A percentile compares a stretch with the other conserved stretches of the same genome.
Conservation (phyloP, 225 moss, liverwort and hornwort species). For the Antitrichia curtipendula region DNA sequence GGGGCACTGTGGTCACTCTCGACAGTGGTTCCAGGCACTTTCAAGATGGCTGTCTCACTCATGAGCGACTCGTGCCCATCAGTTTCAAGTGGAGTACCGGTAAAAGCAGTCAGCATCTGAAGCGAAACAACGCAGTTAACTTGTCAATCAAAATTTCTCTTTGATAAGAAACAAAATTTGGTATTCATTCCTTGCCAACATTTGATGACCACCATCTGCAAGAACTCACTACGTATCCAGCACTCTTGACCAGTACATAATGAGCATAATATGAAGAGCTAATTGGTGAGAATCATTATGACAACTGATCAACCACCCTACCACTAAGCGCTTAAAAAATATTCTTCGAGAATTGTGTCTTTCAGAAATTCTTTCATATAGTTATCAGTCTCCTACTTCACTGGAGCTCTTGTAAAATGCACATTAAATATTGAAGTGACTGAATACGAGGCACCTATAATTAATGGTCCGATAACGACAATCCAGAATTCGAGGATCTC, state of each 20-base stretch:
- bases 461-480: neutral
- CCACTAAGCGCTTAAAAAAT: neutral
- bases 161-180: neutral
- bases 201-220: neutral
- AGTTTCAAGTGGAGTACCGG: conserved; percentile 14
- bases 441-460: neutral
- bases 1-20: neutral
- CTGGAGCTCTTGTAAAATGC: neutral
- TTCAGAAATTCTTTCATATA: neutral
- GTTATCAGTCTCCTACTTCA: neutral
- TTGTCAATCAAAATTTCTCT: neutral
- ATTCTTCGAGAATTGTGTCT: neutral
- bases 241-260: neutral
- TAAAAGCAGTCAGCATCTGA: conserved; percentile 21
- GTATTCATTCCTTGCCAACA: neutral
- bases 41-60: neutral
- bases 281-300: neutral
- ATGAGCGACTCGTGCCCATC: conserved; percentile 8
- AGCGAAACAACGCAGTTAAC: conserved; percentile 10
- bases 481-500: neutral
- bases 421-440: neutral
- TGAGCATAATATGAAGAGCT: neutral
- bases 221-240: neutral
- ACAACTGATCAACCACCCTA: neutral
- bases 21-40: neutral